A percentile compares a stretch with the other conserved stretches of the same genome.
Conservation (phyloP, 1,139 yeast species). For the Williopsis jadinii region DNA sequence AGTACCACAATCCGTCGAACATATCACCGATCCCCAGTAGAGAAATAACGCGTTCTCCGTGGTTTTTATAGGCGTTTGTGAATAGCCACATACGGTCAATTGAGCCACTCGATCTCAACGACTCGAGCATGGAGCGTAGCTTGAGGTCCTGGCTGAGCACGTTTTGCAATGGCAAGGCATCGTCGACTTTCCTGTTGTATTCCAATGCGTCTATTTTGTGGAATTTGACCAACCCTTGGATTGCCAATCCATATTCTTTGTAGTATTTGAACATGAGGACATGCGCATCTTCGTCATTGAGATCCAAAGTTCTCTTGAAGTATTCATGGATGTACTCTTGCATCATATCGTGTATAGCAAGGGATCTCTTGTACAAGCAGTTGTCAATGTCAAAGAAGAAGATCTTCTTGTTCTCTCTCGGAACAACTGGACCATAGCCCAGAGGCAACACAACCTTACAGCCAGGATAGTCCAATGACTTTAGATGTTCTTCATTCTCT, state of each 20-base stretch:
- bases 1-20: constrained; percentile 88
- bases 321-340: constrained; percentile 76
- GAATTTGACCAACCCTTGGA: constrained; percentile 81
- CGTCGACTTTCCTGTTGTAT: constrained; percentile 85
- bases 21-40: constrained; percentile 82
- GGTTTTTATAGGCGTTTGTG: constrained; percentile 90
- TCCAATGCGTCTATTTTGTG: constrained; percentile 84
- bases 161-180: constrained; percentile 76
- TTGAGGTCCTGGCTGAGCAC: constrained; percentile 56
- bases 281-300: constrained; percentile 73
- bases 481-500: constrained; percentile 26
- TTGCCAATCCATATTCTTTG: constrained; percentile 82
- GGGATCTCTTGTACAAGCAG: constrained; percentile 70
- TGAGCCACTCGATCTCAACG: constrained; percentile 38
- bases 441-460: constrained; percentile 22
- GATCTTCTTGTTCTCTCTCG: constrained; percentile 30
- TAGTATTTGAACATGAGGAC: constrained; percentile 69
- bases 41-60: constrained; percentile 70
- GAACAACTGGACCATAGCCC: constrained; percentile 16
- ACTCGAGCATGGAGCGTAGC: constrained; percentile 44
- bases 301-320: constrained; percentile 55
- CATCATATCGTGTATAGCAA: constrained; percentile 81
- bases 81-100: constrained; percentile 72
- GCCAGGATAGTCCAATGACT: constrained; percentile 28
- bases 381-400: constrained; percentile 92